phyloP scores from a whole-genome alignment of 805 yeast genomes.

The Diddensiella caesifluorescens region DNA sequence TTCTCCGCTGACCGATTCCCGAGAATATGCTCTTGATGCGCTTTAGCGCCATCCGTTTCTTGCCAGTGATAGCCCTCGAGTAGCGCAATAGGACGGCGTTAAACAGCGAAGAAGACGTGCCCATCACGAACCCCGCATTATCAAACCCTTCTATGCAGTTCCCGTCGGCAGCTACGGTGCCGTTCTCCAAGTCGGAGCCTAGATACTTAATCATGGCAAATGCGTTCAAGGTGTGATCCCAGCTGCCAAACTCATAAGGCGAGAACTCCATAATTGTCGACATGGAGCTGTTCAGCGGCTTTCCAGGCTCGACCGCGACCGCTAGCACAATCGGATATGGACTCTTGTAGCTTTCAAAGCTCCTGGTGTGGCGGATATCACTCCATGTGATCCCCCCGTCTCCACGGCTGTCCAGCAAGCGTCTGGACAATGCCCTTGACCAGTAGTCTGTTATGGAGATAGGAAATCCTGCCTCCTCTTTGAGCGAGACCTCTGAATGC shows the following conservation, averaged over 20 bases:
- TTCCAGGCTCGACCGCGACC: constrained; percentile 38
- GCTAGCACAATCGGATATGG: constrained; percentile 51
- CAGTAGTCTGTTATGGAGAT: constrained; percentile 68
- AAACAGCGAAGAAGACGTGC: constrained; percentile 77
- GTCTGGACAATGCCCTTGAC: constrained; percentile 67
- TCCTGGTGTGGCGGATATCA: constrained; percentile 49
- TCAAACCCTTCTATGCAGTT: constrained; percentile 50
- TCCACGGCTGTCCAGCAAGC: constrained; percentile 51
- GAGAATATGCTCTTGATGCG: neutral
- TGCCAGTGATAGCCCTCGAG: neutral
- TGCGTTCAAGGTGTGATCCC: constrained; percentile 68
- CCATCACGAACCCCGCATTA: constrained; percentile 74
- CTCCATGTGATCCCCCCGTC: constrained; percentile 53
- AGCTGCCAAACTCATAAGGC: constrained; percentile 75
- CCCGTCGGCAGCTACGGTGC: constrained; percentile 29
- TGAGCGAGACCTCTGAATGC: constrained; percentile 23
- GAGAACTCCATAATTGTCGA: constrained; percentile 42
- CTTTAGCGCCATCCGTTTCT: neutral
- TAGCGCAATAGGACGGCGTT: constrained; percentile 52
- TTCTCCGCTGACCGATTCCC: neutral
- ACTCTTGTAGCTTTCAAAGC: constrained; percentile 52
- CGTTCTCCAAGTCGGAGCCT: constrained; percentile 60
- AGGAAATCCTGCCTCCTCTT: constrained; percentile 59
- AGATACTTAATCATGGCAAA: constrained; percentile 62
- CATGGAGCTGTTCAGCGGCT: constrained; percentile 41